Conservation (phyloP, 129 eudicot genomes). For the Lactuca sativa region DNA sequence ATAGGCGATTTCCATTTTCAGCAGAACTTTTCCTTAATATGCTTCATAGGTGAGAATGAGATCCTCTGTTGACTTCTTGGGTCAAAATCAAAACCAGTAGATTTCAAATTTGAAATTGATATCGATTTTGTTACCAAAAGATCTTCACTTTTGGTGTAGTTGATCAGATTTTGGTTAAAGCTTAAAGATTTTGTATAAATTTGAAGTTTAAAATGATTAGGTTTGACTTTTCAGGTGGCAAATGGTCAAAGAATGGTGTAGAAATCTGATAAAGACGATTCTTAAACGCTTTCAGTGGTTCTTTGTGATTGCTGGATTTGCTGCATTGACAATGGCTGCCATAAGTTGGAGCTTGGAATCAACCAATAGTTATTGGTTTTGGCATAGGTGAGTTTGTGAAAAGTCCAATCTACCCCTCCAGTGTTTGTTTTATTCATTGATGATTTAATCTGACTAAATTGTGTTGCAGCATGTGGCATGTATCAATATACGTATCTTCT, state of each 20-base stretch:
- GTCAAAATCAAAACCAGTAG: conserved; percentile 14
- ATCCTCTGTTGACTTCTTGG: background rate
- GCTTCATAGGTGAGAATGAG: conserved; percentile 63
- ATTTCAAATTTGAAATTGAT: background rate
- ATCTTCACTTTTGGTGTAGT: background rate
- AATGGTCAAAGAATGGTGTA: conserved; percentile 49
- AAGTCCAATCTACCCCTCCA: conserved; percentile 11
- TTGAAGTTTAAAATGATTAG: background rate
- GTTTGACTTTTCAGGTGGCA: conserved; percentile 61
- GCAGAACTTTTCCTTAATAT: conserved; percentile 45
- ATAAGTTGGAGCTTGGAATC: conserved; percentile 80
- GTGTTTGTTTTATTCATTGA: conserved; percentile 13
- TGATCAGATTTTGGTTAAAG: background rate
- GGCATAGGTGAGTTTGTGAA: conserved; percentile 77
- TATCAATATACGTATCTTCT: conserved; percentile 66
- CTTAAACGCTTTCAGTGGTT: conserved; percentile 77
- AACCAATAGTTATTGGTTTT: conserved; percentile 82
- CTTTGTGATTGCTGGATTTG: conserved; percentile 65
- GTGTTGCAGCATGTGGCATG: conserved; percentile 77
- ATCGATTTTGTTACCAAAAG: conserved; percentile 4
- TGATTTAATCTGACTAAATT: background rate
- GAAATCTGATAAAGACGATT: conserved; percentile 45
- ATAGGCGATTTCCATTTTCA: conserved; percentile 52
- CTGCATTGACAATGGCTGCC: conserved; percentile 74
- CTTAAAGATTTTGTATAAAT: background rate